Base-by-base conservation (phyloP, 345 rosid genomes). In the Salix exigua region DNA sequence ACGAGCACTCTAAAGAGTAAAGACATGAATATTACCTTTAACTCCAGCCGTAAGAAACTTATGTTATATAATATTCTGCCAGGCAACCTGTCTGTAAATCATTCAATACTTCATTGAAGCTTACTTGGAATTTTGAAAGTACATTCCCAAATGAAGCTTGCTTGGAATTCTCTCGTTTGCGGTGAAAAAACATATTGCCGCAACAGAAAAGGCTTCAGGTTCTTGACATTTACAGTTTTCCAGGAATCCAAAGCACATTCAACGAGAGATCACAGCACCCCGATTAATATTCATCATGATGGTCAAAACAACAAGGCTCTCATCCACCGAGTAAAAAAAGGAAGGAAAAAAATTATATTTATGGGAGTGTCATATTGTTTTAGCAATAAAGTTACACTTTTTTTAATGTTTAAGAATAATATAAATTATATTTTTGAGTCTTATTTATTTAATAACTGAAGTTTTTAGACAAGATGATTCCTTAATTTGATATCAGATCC, bases 291-390 rank as follows among this genome's bases (percentile, higher is more conserved):
- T 14, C 46, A 74, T 74, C 11, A 74, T 74, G 50, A 66, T 30
- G 50, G 77, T 31, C 50, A 74, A 74, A 74, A 66, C 48, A 74
- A 31, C 7, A 65, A 48, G 71, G 50, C 53, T 73, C 28, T 74
- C 69, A 46, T 46, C 77, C 77, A 25, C 46, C 70, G 5, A 44
- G 12, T 11, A 5, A 9, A 61, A 31, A 73, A 38, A 17, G 50
- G 16, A 23, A 17, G 44, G 16, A 19, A 14, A 35, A n/a, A 35
- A 16, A 46, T 2, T 13, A 12, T 14, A 21, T 69, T 17, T 12
- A 5, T 44, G 4, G 21, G 44, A n/a, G 37, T 33, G n/a, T 53
- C 33, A 16, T 71, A 14, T 33, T 33, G 6, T 46, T 74, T 44
- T 61, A 40, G n/a, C 68, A n/a, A 13, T 23, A 46, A 74, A 66